phyloP scores from a whole-genome alignment of 768 basidiomycete species.

The Rhodocollybia butyracea region DNA sequence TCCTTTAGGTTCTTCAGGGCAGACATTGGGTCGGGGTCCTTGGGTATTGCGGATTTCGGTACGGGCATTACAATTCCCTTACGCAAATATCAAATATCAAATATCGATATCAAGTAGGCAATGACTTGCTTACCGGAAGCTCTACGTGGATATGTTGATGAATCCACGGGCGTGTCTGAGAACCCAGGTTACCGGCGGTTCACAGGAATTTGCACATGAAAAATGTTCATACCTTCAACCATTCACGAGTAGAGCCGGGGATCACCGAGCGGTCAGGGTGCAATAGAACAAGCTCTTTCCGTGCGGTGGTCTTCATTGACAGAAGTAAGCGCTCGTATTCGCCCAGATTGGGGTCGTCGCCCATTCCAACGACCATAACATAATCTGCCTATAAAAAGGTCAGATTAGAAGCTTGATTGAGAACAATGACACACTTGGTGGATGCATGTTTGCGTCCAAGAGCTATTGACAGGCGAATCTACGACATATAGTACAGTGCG shows the following conservation, averaged over 20 bases:
- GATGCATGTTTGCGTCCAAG: slow-evolving; percentile 98
- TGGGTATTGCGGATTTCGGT: slow-evolving; percentile 54
- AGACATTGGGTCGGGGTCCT: slow-evolving; percentile 84
- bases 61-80: slow-evolving; percentile 72
- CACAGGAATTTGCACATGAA: background rate
- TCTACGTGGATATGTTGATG: slow-evolving; percentile 97
- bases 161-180: slow-evolving; percentile 89
- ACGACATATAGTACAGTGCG: slow-evolving; percentile 94
- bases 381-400: slow-evolving; percentile 67
- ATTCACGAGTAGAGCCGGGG: slow-evolving; percentile 91
- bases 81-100: slow-evolving; percentile 2
- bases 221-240: slow-evolving; percentile 71
- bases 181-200: background rate
- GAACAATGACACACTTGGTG: slow-evolving; percentile 58
- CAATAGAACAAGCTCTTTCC: slow-evolving; percentile 92
- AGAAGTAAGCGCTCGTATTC: slow-evolving; percentile 93
- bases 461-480: slow-evolving; percentile 90
- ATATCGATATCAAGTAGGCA: slow-evolving; percentile 3
- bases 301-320: slow-evolving; percentile 96
- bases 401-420: background rate
- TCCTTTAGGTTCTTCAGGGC: slow-evolving; percentile 93
- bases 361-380: slow-evolving; percentile 92
- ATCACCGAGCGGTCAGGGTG: slow-evolving; percentile 88
- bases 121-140: slow-evolving; percentile 55
- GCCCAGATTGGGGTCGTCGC: slow-evolving; percentile 85